Percentiles rank a stretch among this genome's conserved stretches.
phyloP scores from a whole-genome alignment of 2,329 filamentous ascomycete genomes.

The Beauveria pseudobassiana region DNA sequence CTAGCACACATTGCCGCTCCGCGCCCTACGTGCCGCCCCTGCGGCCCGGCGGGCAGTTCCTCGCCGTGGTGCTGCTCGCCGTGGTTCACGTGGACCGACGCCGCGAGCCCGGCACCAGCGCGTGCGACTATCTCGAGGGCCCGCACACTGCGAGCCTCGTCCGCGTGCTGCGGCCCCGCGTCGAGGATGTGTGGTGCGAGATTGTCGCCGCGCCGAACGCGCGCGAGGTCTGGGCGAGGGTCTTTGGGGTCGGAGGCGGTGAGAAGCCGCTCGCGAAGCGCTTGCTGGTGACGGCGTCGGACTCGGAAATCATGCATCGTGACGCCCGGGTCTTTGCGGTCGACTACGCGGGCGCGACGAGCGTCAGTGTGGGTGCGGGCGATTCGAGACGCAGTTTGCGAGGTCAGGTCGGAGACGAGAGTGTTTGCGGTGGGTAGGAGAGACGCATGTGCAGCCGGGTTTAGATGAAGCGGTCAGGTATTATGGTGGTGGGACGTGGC shows the following conservation, averaged over 20 bases:
- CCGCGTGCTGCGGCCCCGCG: not conserved
- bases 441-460: conserved; percentile 11
- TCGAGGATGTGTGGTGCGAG: conserved; percentile 10
- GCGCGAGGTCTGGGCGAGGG: conserved; percentile 1
- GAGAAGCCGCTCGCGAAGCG: conserved; percentile 1
- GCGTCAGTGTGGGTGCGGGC: not conserved
- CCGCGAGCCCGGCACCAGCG: conserved; percentile 12
- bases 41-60: conserved; percentile 6
- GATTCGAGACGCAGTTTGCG: not conserved
- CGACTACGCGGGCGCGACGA: not conserved
- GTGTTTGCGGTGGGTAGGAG: conserved; percentile 6
- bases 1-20: conserved; percentile 15
- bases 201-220: conserved; percentile 1
- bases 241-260: not conserved
- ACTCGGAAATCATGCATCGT: conserved; percentile 9
- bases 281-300: conserved; percentile 2
- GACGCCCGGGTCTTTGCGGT: not conserved
- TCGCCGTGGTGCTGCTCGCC: conserved; percentile 14
- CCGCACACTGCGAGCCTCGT: not conserved
- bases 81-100: conserved; percentile 15
- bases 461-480: conserved; percentile 8
- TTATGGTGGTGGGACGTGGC: conserved; percentile 2
- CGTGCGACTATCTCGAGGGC: conserved; percentile 16
- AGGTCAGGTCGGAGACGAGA: not conserved
- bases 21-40: conserved; percentile 13